Evolutionary conservation across 805 yeast genomes (phyloP).

Genomic region (Ogataea minuta): DNA sequence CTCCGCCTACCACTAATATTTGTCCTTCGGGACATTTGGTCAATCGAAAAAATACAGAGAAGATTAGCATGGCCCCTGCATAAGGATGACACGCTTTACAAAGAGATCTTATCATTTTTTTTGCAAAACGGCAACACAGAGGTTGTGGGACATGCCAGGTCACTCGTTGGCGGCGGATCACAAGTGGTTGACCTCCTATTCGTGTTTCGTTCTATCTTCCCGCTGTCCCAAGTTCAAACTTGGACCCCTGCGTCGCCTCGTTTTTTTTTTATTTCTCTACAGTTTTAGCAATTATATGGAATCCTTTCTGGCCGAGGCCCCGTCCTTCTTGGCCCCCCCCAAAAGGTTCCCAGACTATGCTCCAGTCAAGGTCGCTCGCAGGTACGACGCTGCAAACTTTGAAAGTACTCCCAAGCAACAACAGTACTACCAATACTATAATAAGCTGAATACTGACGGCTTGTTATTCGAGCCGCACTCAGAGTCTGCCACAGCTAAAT

Average conservation of each 20-base stretch:
- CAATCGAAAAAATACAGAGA: slow-evolving; percentile 99
- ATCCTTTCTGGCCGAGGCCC: slow-evolving; percentile 24
- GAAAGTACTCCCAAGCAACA: slow-evolving; percentile 1
- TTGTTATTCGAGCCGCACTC: slow-evolving; percentile 21
- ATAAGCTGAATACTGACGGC: slow-evolving; percentile 26
- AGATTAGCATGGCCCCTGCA: slow-evolving; percentile 99
- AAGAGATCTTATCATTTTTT: slow-evolving; percentile 96
- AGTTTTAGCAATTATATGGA: slow-evolving; percentile 19
- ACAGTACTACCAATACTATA: slow-evolving; percentile 26
- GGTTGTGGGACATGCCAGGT: background rate
- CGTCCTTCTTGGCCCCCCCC: slow-evolving; percentile 23
- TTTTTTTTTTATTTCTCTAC: too few species aligned
- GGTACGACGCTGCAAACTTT: slow-evolving; percentile 4
- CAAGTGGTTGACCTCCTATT: background rate
- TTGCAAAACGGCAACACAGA: slow-evolving; percentile 23
- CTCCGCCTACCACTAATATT: too few species aligned
- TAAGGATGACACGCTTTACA: slow-evolving; percentile 99
- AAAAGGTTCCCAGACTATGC: slow-evolving; percentile 17
- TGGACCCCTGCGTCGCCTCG: background rate
- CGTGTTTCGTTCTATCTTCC: background rate
- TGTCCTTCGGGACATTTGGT: slow-evolving; percentile 88
- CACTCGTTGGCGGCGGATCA: background rate
- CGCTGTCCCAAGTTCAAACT: slow-evolving; percentile 10
- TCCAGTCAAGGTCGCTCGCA: slow-evolving; percentile 3
- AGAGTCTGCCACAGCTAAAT: slow-evolving; percentile 21